Conservation (phyloP, 352 stramenopile genomes). For the Poterioochromonas sp. region DNA sequence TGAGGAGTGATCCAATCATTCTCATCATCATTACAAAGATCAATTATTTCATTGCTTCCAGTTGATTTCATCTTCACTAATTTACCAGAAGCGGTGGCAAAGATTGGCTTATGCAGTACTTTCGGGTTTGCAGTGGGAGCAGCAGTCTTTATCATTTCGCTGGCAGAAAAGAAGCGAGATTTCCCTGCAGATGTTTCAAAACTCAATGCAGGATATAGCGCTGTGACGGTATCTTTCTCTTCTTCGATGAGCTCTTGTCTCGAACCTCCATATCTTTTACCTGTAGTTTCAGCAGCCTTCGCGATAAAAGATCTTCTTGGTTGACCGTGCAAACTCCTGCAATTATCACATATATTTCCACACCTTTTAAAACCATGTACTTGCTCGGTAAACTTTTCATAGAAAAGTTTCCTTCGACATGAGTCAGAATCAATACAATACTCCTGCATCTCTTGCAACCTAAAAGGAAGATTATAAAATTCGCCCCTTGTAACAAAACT, state of each 20-base stretch:
- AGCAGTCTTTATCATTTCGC: no score
- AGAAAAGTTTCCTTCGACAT: constrained; percentile 1
- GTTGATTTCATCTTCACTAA: no score
- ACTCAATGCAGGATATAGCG: no score
- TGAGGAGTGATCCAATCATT: no score
- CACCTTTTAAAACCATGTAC: background rate
- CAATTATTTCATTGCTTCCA: no score
- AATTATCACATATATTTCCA: constrained; percentile 23
- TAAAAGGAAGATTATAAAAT: background rate
- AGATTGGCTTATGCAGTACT: no score
- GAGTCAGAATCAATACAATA: background rate
- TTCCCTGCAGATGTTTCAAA: no score
- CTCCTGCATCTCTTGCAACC: constrained; percentile 1
- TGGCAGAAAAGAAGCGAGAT: no score
- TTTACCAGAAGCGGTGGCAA: no score
- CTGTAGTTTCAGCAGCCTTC: background rate
- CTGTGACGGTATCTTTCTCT: no score
- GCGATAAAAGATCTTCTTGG: background rate
- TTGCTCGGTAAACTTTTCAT: background rate
- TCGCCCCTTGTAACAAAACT: background rate
- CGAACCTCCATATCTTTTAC: background rate
- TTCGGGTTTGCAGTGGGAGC: no score
- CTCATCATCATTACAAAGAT: no score
- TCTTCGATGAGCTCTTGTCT: background rate
- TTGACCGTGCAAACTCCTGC: background rate